These are phyloP conservation scores for Hanseniaspora nectarophila DNA, from an alignment of 805 yeast genomes.

Conservation along the genomic window DNA sequence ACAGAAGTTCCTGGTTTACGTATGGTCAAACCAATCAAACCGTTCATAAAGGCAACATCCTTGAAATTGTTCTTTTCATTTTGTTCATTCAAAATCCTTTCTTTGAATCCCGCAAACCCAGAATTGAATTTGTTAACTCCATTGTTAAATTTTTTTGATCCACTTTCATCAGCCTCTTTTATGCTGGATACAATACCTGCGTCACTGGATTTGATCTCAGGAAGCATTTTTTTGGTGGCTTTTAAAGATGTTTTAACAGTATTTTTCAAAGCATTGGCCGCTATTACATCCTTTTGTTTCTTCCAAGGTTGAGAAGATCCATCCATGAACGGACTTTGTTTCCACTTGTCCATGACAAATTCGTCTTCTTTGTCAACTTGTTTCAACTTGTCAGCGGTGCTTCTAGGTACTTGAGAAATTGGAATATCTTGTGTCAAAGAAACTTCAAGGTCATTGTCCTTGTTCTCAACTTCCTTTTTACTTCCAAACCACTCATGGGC, in stretches of 20 bases:
- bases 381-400: neutral
- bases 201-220: neutral
- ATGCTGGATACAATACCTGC: neutral
- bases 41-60: neutral
- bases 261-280: neutral
- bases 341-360: constrained; percentile 6
- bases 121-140: too few species aligned
- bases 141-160: neutral
- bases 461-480: constrained; percentile 1
- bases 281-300: neutral
- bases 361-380: neutral
- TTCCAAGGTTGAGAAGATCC: constrained; percentile 12
- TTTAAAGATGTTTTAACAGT: neutral
- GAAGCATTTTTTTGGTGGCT: neutral
- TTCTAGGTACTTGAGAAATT: constrained; percentile 5
- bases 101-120: neutral
- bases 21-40: neutral
- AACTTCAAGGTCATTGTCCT: neutral
- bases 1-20: neutral
- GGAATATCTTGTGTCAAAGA: neutral
- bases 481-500: constrained; percentile 66
- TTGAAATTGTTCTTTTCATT: neutral
- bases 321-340: constrained; percentile 9
- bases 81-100: neutral
- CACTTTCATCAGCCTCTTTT: neutral